These are phyloP conservation scores for Triticum timopheevii DNA, from an alignment of 176 grass and related monocot genomes.

Conservation along the genomic window DNA sequence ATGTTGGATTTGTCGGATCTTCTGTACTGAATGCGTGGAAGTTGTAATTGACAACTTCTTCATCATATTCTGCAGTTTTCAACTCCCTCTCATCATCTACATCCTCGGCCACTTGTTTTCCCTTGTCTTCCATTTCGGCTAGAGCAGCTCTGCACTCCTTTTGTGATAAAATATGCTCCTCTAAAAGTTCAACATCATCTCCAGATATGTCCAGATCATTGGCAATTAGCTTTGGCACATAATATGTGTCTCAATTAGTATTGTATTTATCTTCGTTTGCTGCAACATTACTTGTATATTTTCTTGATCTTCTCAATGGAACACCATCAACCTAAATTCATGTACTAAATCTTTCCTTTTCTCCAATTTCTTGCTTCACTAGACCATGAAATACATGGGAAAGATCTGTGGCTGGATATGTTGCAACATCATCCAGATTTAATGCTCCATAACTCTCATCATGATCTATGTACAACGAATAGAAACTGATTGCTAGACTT, in stretches of 20 bases:
- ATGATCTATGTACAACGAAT: not conserved
- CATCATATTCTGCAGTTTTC: not conserved
- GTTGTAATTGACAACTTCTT: not conserved
- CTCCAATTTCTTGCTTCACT: not conserved
- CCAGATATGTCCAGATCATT: not conserved
- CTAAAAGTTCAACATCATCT: not conserved
- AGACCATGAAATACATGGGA: not conserved
- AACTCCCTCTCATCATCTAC: not conserved
- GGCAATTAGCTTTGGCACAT: not conserved
- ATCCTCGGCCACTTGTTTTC: not conserved
- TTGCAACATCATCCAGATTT: not conserved
- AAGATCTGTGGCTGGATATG: not conserved
- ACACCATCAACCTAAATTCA: too few relatives aligned
- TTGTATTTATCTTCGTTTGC: not conserved
- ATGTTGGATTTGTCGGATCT: not conserved
- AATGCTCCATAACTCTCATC: not conserved
- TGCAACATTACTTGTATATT: too few relatives aligned
- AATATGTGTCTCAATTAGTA: not conserved
- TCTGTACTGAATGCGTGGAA: not conserved
- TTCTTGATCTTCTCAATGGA: not conserved
- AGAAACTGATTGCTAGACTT: not conserved
- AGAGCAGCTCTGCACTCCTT: not conserved
- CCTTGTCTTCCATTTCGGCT: not conserved
- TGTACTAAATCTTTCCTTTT: too few relatives aligned
- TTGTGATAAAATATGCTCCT: not conserved